Evolutionary conservation across 2,329 filamentous ascomycete species (phyloP).

Genomic region (Monosporascus sp.): DNA sequence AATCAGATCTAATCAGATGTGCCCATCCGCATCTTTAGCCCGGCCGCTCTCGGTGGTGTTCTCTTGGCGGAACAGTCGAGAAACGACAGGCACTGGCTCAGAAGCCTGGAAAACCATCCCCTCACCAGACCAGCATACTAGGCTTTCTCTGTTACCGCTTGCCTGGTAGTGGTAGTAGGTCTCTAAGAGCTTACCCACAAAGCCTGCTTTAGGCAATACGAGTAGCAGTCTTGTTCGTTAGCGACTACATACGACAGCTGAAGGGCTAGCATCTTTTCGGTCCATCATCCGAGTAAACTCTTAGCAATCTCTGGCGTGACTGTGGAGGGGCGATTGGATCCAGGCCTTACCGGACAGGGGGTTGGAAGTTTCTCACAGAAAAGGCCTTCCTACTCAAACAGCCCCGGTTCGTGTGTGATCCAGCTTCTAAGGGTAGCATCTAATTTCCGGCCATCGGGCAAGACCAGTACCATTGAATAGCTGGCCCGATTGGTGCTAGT

Average conservation of each 20-base stretch:
- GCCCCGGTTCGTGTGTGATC: background rate
- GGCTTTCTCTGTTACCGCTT: too few species aligned
- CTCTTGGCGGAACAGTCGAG: background rate
- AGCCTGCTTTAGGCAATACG: background rate
- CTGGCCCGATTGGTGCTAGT: too few species aligned
- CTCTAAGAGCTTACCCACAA: background rate
- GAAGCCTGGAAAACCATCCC: too few species aligned
- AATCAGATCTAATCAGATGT: constrained; percentile 17
- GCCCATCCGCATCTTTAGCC: constrained; percentile 7
- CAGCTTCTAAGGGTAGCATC: constrained; percentile 2
- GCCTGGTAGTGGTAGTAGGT: too few species aligned
- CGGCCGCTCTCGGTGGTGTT: constrained; percentile 8
- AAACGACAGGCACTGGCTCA: background rate
- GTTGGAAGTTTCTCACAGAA: constrained; percentile 3
- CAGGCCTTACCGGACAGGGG: constrained; percentile 1
- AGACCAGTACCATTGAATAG: background rate
- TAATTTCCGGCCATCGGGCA: constrained; percentile 15
- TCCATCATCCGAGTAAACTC: too few species aligned
- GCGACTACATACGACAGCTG: too few species aligned
- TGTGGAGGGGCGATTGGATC: background rate
- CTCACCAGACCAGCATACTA: too few species aligned
- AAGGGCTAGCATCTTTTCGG: too few species aligned
- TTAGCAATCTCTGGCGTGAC: too few species aligned
- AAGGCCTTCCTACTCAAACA: constrained; percentile 1
- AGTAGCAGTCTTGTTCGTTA: too few species aligned